Evolutionary conservation across 495 filamentous ascomycete species (phyloP), one percentile per base, ranked within the genome.

Genomic region (Podospora sp.): DNA sequence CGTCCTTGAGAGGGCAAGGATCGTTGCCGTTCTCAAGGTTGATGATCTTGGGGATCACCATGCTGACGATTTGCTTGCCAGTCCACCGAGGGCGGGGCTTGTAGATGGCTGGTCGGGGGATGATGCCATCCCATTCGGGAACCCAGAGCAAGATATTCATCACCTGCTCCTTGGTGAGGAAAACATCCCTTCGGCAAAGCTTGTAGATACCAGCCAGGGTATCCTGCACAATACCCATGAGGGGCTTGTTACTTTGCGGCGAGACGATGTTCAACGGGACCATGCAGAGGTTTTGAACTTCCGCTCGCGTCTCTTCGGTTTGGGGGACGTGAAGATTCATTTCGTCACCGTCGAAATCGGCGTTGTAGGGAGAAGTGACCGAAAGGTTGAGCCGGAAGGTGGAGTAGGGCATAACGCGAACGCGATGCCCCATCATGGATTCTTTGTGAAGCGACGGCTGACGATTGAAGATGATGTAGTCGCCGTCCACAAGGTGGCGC

Each of bases 201-300:
- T 98, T 98, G 83, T 97, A 99, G 64, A 94, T 91, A 78, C 95
- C 95, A 72, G 92, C 94, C 60, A 99, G 83, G 46, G 95, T 96
- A 76, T 99, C 95, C 76, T 99, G 95, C 21, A 99, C 96, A 71
- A 99, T 99, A 86, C 95, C 95, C 95, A 99, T 99, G 58, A 99
- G 87, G 51, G 95, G 95, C 53, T 90, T 91, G 77, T 99, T 99
- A 66, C 94, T 89, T 79, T 99, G 95, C 20, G 95, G 96, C 8
- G 95, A 99, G 20, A 99, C 95, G 71, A 99, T 97, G 76, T 99
- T 96, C 66, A 93, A 84, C 7, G 95, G 95, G 57, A 99, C 95
- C 87, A 97, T 90, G 77, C 95, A 97, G 46, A 99, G 88, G 73
- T 97, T 86, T 71, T 86, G 90, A 69, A 99, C 86, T 79, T 99